These are phyloP conservation scores for Hypomyces rosellus DNA, from an alignment of 2,329 filamentous ascomycete genomes.

Conservation along the genomic window DNA sequence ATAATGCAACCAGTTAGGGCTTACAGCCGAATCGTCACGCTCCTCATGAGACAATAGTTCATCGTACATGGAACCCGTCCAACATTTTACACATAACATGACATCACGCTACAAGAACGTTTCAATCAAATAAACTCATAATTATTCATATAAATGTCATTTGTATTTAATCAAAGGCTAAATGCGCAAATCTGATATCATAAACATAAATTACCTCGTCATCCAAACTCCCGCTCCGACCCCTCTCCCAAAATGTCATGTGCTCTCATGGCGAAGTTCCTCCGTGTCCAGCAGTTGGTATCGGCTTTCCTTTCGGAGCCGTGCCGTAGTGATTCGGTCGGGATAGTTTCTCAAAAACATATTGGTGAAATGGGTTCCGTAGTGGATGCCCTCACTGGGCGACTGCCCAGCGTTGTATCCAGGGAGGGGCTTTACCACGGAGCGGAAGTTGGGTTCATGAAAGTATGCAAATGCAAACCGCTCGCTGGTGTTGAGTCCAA, in stretches of 20 bases:
- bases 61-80: too few relatives aligned
- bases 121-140: too few relatives aligned
- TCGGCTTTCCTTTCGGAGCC: constrained; percentile 25
- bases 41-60: too few relatives aligned
- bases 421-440: constrained; percentile 36
- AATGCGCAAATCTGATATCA: too few relatives aligned
- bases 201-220: background rate
- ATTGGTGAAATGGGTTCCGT: constrained; percentile 46
- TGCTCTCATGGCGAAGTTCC: constrained; percentile 20
- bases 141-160: too few relatives aligned
- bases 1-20: too few relatives aligned
- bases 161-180: too few relatives aligned
- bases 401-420: constrained; percentile 29
- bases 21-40: too few relatives aligned
- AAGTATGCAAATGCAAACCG: constrained; percentile 46
- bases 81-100: too few relatives aligned
- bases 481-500: constrained; percentile 42
- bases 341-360: constrained; percentile 47
- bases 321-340: constrained; percentile 37
- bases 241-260: background rate
- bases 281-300: constrained; percentile 16
- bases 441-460: constrained; percentile 44
- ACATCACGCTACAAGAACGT: too few relatives aligned
- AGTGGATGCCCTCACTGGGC: constrained; percentile 37
- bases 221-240: too few relatives aligned